phyloP scores from a whole-genome alignment of 768 basidiomycete genomes.

The Boletales sp. region DNA sequence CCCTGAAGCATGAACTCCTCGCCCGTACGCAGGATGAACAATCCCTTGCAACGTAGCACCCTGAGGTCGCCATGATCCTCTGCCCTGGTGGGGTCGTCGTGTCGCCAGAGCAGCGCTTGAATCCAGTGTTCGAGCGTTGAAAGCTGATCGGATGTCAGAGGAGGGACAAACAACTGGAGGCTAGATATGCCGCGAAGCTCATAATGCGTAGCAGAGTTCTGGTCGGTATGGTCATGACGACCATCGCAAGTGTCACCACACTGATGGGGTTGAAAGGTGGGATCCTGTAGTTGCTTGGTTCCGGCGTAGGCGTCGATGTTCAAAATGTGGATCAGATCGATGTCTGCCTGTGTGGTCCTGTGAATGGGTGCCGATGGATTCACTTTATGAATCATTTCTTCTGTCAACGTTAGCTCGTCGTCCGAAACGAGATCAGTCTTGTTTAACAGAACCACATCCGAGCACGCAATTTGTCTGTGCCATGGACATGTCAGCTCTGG shows the following conservation, averaged over 20 bases:
- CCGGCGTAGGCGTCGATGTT: constrained; percentile 76
- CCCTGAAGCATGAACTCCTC: constrained; percentile 81
- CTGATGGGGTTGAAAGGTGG: constrained; percentile 26
- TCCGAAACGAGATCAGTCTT: constrained; percentile 75
- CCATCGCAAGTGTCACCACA: constrained; percentile 30
- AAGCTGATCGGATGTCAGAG: constrained; percentile 46
- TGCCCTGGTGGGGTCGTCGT: constrained; percentile 42
- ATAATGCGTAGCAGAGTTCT: constrained; percentile 49
- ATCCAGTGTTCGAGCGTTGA: constrained; percentile 75
- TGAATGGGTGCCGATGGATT: constrained; percentile 81
- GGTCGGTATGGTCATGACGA: constrained; percentile 30
- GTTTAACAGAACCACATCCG: constrained; percentile 91
- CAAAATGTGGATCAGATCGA: constrained; percentile 77
- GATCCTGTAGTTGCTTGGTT: constrained; percentile 28
- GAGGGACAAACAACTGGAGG: constrained; percentile 66
- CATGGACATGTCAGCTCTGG: not conserved
- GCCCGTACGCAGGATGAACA: constrained; percentile 55
- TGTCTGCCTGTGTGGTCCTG: constrained; percentile 62
- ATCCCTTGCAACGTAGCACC: constrained; percentile 86
- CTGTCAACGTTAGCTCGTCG: constrained; percentile 43
- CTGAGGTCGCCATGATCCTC: constrained; percentile 36
- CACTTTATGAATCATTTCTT: constrained; percentile 61
- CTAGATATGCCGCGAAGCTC: constrained; percentile 81
- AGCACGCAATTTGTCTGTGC: constrained; percentile 86
- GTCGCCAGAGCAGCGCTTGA: constrained; percentile 80